These are phyloP conservation scores for Sporothrix euskadiensis DNA, from an alignment of 2,329 filamentous ascomycete genomes.

Conservation along the genomic window DNA sequence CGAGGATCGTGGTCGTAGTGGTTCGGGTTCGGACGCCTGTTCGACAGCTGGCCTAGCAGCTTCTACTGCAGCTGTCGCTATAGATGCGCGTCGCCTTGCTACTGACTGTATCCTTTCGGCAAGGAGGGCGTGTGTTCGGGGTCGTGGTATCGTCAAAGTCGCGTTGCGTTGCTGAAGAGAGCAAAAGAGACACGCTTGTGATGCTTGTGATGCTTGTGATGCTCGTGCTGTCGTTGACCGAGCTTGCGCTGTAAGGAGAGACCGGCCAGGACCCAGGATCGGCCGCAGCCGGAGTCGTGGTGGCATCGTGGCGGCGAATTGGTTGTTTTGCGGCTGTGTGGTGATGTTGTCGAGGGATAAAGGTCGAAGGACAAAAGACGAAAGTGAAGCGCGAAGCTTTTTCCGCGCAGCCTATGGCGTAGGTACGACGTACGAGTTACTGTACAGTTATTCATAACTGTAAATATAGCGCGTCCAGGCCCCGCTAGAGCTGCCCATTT, in stretches of 20 bases:
- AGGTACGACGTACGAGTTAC: background rate
- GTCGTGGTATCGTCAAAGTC: background rate
- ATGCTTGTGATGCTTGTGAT: constrained; percentile 25
- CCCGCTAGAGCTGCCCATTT: background rate
- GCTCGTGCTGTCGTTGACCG: constrained; percentile 23
- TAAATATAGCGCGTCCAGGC: background rate
- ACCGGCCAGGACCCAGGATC: constrained; percentile 4
- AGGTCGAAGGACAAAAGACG: background rate
- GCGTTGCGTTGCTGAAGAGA: constrained; percentile 31
- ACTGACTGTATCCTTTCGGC: background rate
- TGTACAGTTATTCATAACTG: background rate
- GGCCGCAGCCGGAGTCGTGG: constrained; percentile 36
- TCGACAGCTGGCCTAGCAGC: constrained; percentile 24
- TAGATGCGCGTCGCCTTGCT: constrained; percentile 36
- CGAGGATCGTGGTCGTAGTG: background rate
- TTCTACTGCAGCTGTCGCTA: constrained; percentile 39
- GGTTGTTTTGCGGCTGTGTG: constrained; percentile 13
- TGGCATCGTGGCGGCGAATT: constrained; percentile 35
- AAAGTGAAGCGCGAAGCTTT: constrained; percentile 12
- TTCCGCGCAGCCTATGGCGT: constrained; percentile 5
- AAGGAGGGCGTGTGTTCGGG: background rate
- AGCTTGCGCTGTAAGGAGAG: constrained; percentile 1
- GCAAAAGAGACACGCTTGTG: constrained; percentile 40
- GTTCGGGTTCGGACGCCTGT: background rate
- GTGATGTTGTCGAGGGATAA: background rate